These are phyloP conservation scores for Apiotrichum gracile DNA, from an alignment of 1,284 basidiomycete species.

Conservation along the genomic window DNA sequence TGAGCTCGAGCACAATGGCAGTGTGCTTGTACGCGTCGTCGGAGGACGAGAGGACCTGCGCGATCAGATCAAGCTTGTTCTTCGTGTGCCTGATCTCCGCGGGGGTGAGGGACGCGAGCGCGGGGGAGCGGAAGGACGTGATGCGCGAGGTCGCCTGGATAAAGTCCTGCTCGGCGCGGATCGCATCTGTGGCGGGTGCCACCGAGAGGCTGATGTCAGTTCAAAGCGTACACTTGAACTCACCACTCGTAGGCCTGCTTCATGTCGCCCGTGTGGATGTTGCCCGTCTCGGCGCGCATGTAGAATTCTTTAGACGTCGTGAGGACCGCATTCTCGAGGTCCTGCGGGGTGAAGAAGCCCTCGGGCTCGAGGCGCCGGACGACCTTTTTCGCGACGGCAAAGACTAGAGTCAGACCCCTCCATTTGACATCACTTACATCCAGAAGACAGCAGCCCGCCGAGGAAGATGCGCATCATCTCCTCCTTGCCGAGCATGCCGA, in stretches of 20 bases:
- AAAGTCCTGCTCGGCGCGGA: slow-evolving; percentile 73
- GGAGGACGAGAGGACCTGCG: slow-evolving; percentile 71
- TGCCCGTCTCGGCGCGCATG: slow-evolving; percentile 84
- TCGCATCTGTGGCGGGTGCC: slow-evolving; percentile 57
- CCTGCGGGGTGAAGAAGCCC: slow-evolving; percentile 52
- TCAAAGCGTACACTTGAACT: slow-evolving; percentile 23
- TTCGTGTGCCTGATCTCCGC: slow-evolving; percentile 84
- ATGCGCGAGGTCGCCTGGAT: slow-evolving; percentile 73
- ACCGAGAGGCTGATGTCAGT: slow-evolving; percentile 62
- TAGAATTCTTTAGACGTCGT: slow-evolving; percentile 79
- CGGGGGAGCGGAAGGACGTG: slow-evolving; percentile 60
- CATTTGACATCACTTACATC: slow-evolving; percentile 58
- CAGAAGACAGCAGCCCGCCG: slow-evolving; percentile 71
- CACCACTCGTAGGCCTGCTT: slow-evolving; percentile 91
- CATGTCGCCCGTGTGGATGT: slow-evolving; percentile 88
- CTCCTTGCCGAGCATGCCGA: slow-evolving; percentile 63
- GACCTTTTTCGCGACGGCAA: slow-evolving; percentile 66
- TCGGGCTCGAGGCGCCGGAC: slow-evolving; percentile 56
- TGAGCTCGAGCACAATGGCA: slow-evolving; percentile 80
- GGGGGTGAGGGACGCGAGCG: slow-evolving; percentile 66
- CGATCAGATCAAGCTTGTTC: slow-evolving; percentile 70
- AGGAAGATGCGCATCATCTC: slow-evolving; percentile 76
- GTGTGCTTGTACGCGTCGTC: slow-evolving; percentile 80
- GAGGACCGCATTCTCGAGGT: slow-evolving; percentile 71
- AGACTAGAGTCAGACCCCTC: slow-evolving; percentile 53